A percentile compares a stretch with the other conserved stretches of the same genome.
phyloP scores from a whole-genome alignment of 805 yeast genomes.

The Tanozyma kutaoensis region DNA sequence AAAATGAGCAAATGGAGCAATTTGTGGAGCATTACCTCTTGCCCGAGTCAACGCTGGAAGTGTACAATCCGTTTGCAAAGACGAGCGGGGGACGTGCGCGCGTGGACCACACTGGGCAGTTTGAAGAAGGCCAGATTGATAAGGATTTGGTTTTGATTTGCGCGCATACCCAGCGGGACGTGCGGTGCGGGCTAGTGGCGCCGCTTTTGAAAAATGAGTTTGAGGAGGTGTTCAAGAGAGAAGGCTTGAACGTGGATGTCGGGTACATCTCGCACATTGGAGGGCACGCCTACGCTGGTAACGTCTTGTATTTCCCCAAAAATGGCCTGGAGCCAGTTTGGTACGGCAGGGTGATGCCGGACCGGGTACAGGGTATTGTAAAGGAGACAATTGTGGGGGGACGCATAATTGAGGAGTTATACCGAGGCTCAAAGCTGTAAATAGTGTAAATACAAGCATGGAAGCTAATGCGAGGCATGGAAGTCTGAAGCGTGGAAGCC shows the following conservation, averaged over 20 bases:
- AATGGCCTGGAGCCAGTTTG: conserved; percentile 38
- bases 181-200: conserved; percentile 56
- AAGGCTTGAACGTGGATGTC: conserved; percentile 21
- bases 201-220: conserved; percentile 45
- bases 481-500: not conserved
- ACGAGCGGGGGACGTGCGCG: not conserved
- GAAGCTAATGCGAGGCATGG: conserved; percentile 1
- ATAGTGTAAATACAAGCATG: conserved; percentile 8
- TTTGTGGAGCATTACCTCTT: conserved; percentile 30
- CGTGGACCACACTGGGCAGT: not conserved
- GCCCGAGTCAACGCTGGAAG: conserved; percentile 15
- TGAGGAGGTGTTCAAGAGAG: conserved; percentile 19
- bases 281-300: conserved; percentile 83
- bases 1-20: conserved; percentile 10
- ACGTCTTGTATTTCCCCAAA: conserved; percentile 41
- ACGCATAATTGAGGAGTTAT: conserved; percentile 40
- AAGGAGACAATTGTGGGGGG: conserved; percentile 36
- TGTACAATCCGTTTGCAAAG: conserved; percentile 12
- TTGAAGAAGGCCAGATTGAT: conserved; percentile 1
- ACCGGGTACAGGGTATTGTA: conserved; percentile 53
- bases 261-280: conserved; percentile 69
- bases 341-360: conserved; percentile 68
- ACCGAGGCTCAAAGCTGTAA: conserved; percentile 30
- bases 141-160: conserved; percentile 38
- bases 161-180: conserved; percentile 53